These are phyloP conservation scores for Beauveria medogensis DNA, from an alignment of 2,329 filamentous ascomycete genomes.

Conservation along the genomic window DNA sequence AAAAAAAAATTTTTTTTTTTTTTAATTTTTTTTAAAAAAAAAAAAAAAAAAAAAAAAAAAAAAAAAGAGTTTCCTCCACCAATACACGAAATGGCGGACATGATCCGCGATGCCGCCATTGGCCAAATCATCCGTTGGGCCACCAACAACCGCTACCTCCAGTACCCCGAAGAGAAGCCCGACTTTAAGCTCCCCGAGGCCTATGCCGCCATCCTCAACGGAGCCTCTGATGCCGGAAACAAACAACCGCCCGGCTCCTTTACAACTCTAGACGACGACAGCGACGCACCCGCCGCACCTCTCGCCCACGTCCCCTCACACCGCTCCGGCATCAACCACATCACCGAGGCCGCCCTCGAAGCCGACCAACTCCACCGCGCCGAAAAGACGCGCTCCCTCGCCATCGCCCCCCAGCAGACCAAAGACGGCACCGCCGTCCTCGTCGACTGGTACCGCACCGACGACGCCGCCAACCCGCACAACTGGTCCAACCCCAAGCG, in stretches of 20 bases:
- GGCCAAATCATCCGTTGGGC: slow-evolving; percentile 50
- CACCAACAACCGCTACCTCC: slow-evolving; percentile 43
- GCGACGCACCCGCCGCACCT: neutral
- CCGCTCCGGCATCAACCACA: slow-evolving; percentile 13
- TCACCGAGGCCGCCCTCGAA: slow-evolving; percentile 27
- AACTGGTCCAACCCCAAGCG: slow-evolving; percentile 43
- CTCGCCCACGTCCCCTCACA: neutral
- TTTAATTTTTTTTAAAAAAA: no score
- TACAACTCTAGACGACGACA: neutral
- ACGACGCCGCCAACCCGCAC: slow-evolving; percentile 47
- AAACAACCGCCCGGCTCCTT: slow-evolving; percentile 6
- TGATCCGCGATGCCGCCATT: slow-evolving; percentile 47
- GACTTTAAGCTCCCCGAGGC: slow-evolving; percentile 43
- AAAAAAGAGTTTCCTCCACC: no score
- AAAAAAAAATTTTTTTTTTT: no score
- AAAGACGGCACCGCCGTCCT: slow-evolving; percentile 41
- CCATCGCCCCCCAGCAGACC: slow-evolving; percentile 40
- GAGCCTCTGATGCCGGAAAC: slow-evolving; percentile 16
- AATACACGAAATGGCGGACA: slow-evolving; percentile 20
- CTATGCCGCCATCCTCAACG: slow-evolving; percentile 28
- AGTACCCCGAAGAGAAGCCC: slow-evolving; percentile 51
- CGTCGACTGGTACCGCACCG: slow-evolving; percentile 47
- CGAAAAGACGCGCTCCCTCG: slow-evolving; percentile 38
- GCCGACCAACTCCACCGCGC: slow-evolving; percentile 28
- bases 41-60: no score